Evolutionary conservation across 73 alveolate species (phyloP).

Genomic region (Diophrys appendiculata): DNA sequence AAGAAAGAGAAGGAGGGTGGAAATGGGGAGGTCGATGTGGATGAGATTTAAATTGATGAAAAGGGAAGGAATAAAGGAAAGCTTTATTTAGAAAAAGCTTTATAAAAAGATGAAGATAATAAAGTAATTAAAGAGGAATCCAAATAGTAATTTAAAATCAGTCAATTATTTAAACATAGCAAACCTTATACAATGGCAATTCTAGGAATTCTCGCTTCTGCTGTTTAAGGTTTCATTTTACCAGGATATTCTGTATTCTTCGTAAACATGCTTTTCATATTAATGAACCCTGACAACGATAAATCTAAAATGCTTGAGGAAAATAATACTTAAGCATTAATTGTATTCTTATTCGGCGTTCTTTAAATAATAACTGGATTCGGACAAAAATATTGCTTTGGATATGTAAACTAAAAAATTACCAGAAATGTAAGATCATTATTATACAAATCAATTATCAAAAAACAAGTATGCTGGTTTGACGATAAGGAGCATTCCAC

Average conservation of each 20-base stretch:
- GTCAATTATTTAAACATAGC: slow-evolving; percentile 27
- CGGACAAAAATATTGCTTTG: slow-evolving; percentile 3
- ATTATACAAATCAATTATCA: slow-evolving; percentile 21
- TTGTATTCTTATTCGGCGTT: slow-evolving; percentile 12
- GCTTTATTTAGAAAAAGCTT: too few species aligned
- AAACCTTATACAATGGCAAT: slow-evolving; percentile 26
- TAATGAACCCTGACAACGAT: slow-evolving; percentile 31
- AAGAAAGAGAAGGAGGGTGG: background rate
- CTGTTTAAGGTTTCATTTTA: slow-evolving; percentile 44
- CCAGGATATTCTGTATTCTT: slow-evolving; percentile 54
- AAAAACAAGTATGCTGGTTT: slow-evolving; percentile 52
- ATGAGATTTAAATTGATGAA: background rate
- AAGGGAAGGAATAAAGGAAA: too few species aligned
- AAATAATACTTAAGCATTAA: slow-evolving; percentile 24
- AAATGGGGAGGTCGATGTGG: background rate
- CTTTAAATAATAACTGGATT: slow-evolving; percentile 1
- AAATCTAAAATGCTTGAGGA: too few species aligned
- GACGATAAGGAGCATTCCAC: slow-evolving; percentile 47
- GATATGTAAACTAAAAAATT: slow-evolving; percentile 24
- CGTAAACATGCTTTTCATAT: slow-evolving; percentile 30
- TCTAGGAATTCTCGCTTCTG: slow-evolving; percentile 19
- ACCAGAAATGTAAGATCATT: slow-evolving; percentile 21
- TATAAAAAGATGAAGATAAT: too few species aligned
- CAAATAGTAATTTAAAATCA: too few species aligned
- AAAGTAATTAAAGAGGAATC: too few species aligned